phyloP scores from a whole-genome alignment of 2,329 filamentous ascomycete genomes.

The Phialophora macrospora region DNA sequence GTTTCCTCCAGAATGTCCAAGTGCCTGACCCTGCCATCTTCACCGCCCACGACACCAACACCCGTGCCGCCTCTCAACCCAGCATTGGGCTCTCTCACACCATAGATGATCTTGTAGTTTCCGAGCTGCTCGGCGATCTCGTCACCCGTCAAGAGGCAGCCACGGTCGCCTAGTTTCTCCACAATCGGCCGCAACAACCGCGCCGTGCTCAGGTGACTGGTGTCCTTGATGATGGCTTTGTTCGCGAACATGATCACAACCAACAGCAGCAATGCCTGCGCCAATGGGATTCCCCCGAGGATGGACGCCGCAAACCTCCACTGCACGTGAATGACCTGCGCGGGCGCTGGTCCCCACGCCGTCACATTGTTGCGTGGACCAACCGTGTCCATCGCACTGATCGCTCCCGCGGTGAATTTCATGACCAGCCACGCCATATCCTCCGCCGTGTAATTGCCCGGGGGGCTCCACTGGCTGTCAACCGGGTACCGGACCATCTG shows the following conservation, averaged over 20 bases:
- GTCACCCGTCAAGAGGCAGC: constrained; percentile 33
- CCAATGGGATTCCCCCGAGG: constrained; percentile 30
- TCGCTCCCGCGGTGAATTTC: constrained; percentile 30
- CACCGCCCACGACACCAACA: not conserved
- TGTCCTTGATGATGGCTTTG: constrained; percentile 37
- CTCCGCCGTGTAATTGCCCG: constrained; percentile 14
- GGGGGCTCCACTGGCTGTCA: constrained; percentile 43
- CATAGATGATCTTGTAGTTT: constrained; percentile 35
- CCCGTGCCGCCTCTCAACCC: not conserved
- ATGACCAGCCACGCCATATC: constrained; percentile 28
- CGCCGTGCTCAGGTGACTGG: constrained; percentile 30
- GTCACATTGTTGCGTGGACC: constrained; percentile 62
- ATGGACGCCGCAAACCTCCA: constrained; percentile 30
- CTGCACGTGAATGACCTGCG: constrained; percentile 85
- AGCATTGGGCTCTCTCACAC: constrained; percentile 33
- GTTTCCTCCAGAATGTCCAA: constrained; percentile 27
- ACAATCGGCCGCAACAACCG: constrained; percentile 33
- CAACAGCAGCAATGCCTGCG: constrained; percentile 29
- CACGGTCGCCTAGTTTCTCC: constrained; percentile 29
- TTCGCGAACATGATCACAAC: constrained; percentile 28
- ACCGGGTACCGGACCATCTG: constrained; percentile 27
- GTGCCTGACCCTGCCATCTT: constrained; percentile 16
- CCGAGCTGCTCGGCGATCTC: constrained; percentile 36
- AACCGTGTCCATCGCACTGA: constrained; percentile 27
- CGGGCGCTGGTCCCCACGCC: constrained; percentile 72